Base-by-base conservation (phyloP, 2,329 filamentous ascomycete genomes). In the Microdochium nivale region DNA sequence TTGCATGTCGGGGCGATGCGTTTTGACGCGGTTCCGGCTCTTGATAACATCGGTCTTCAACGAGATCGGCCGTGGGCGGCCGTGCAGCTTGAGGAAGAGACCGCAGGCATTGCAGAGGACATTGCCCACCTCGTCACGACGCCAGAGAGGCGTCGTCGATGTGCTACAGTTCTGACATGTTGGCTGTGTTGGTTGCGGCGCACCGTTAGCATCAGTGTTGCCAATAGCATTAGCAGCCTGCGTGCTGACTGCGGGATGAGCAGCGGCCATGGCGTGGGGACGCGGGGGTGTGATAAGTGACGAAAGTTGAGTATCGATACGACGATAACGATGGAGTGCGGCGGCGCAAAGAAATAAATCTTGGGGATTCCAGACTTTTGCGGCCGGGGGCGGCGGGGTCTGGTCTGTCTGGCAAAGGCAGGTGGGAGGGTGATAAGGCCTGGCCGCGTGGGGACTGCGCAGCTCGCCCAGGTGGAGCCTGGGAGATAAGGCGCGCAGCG, bases 41-140 rank as follows among this genome's bases (percentile, higher is more conserved):
- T 99, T 99, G 75, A 99, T 99, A 60, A 97, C 92, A 76, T 99
- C 94, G 48, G 94, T 97, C 79, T 99, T 99, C 62, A 99, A 80
- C 61, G 89, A 95, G 68, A 96, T 96, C 60, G 94, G 94, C 52
- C 94, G 86, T 54, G 94, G 84, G 25, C 91, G 87, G 57, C 91
- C 91, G 68, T 99, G 94, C 60, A 99, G 80, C 79, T 99, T 99
- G 63, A 97, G 80, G 71, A 97, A 99, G 52, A 99, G 80, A 54
- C 94, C 94, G 71, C 94, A 99, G 64, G 94, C 94, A 73, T 99
- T 99, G 83, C 94, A 99, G 50, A 99, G 86, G 35, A 99, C 92
- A 1, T 90, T 87, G 59, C 94, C 94, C 63, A 87, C 83, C 75
- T 99, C 94, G 78, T 99, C 94, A 74, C 94, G 87, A 62, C 94